These are phyloP conservation scores for Verticillium alfalfae DNA, from an alignment of 2,329 filamentous ascomycete species.

Conservation along the genomic window DNA sequence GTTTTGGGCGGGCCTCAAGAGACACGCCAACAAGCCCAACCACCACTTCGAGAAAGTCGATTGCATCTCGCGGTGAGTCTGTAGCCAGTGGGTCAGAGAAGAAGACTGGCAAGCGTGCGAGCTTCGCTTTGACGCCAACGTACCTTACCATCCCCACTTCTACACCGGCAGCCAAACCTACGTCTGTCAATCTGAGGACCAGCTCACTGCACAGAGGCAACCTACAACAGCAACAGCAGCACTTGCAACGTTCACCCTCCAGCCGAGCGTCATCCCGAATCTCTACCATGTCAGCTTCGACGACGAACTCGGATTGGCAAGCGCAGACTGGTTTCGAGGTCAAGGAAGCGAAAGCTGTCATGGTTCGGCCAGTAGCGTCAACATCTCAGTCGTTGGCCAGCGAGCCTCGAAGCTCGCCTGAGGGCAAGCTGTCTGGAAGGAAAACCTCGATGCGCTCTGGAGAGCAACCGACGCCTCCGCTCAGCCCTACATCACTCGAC, in stretches of 20 bases:
- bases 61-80: neutral
- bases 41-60: conserved; percentile 3
- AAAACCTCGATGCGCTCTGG: conserved; percentile 14
- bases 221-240: conserved; percentile 1
- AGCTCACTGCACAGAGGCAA: conserved; percentile 19
- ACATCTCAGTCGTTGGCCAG: neutral
- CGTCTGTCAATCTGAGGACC: conserved; percentile 15
- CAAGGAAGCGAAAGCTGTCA: conserved; percentile 33
- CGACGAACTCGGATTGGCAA: conserved; percentile 23
- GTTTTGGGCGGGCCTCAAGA: conserved; percentile 11
- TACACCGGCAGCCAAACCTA: conserved; percentile 11
- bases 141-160: conserved; percentile 34
- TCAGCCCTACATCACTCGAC: conserved; percentile 47
- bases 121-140: conserved; percentile 32
- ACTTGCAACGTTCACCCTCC: conserved; percentile 1
- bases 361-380: conserved; percentile 22
- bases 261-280: conserved; percentile 21
- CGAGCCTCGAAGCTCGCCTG: neutral
- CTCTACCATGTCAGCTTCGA: conserved; percentile 30
- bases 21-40: conserved; percentile 7
- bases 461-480: conserved; percentile 41
- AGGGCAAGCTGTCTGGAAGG: neutral
- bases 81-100: conserved; percentile 6
- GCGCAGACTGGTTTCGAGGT: conserved; percentile 11
- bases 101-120: conserved; percentile 32